These are phyloP conservation scores for Pichia occidentalis DNA, from an alignment of 805 yeast genomes.

Conservation along the genomic window DNA sequence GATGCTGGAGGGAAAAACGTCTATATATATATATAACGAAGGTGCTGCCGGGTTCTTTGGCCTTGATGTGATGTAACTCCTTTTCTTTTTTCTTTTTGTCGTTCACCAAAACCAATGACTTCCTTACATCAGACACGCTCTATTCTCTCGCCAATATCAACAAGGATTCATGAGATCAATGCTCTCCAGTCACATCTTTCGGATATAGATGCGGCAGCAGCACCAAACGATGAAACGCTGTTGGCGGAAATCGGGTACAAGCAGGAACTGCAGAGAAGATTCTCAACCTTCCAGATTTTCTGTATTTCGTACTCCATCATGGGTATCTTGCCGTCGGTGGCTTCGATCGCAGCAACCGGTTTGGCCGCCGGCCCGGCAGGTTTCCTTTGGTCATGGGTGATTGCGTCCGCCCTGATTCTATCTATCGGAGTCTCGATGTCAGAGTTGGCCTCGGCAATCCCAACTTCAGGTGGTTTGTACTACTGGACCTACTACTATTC, in stretches of 20 bases:
- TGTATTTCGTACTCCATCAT: slow-evolving; percentile 63
- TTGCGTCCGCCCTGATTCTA: slow-evolving; percentile 43
- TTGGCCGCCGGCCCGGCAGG: slow-evolving; percentile 55
- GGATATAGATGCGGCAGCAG: slow-evolving; percentile 13
- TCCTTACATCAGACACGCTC: slow-evolving; percentile 2
- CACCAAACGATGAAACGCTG: slow-evolving; percentile 19
- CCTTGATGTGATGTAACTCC: too few relatives aligned
- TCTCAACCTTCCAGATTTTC: slow-evolving; percentile 52
- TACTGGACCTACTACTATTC: slow-evolving; percentile 43
- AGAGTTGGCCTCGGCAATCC: slow-evolving; percentile 54
- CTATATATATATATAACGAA: too few relatives aligned
- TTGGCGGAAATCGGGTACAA: slow-evolving; percentile 55
- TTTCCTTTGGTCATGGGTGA: slow-evolving; percentile 44
- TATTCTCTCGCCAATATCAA: slow-evolving; percentile 7
- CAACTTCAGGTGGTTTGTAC: slow-evolving; percentile 59
- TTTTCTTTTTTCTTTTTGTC: too few relatives aligned
- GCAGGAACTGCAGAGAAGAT: slow-evolving; percentile 53
- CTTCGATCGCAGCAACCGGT: slow-evolving; percentile 45
- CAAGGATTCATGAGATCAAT: slow-evolving; percentile 14
- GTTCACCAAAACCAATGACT: too few relatives aligned
- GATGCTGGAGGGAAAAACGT: too few relatives aligned
- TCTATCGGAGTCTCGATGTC: slow-evolving; percentile 54
- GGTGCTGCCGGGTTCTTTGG: too few relatives aligned
- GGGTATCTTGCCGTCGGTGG: slow-evolving; percentile 58
- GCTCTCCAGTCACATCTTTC: slow-evolving; percentile 13